Base-by-base conservation (phyloP, 768 basidiomycete genomes). In the Lactarius trivialis region DNA sequence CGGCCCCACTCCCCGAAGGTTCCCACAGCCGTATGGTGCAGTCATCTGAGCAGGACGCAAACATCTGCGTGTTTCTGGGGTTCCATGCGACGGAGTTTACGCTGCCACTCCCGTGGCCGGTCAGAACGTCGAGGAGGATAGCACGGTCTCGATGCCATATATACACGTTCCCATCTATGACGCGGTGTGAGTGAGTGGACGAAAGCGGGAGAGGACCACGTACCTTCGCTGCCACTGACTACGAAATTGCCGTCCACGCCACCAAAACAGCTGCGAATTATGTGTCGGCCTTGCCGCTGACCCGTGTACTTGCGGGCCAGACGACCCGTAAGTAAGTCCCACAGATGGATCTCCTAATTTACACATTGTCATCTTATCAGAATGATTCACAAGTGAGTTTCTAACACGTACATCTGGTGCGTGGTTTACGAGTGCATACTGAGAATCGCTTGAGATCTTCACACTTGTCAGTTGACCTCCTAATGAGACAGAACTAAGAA, bases 21-120 rank as follows among this genome's bases (percentile, higher is more conserved):
- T 92, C 89, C 93, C 93, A 96, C 78, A 96, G 88, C 63, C 93
- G 85, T 68, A 99, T 85, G 19, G 89, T 91, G 58, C 78, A 76
- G 75, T 99, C 96, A 72, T 99, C 96, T 49, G 93, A 93, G 73
- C 93, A 97, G 48, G 91, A 93, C 34, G 97, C 97, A 76, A 98
- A 98, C 86, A 98, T 89, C 60, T 86, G 84, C 67, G 85, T 82
- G 70, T 93, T 89, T 55, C 79, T 79, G 21, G 93, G 93, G 73
- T 97, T 95, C 97, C 97, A 99, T 37, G 94, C 89, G 17, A 98
- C 95, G 15, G 90, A 87, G 72, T 98, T 99, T 64, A 99, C 95
- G 65, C 88, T 90, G 43, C 93, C 94, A 60, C 77, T 77, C n/a
- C 85, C 86, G 69, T 98, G 96, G 0, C 97, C 97, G 3, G 82